Base-by-base conservation (phyloP, 2,329 filamentous ascomycete genomes). In the Exophiala sideris region DNA sequence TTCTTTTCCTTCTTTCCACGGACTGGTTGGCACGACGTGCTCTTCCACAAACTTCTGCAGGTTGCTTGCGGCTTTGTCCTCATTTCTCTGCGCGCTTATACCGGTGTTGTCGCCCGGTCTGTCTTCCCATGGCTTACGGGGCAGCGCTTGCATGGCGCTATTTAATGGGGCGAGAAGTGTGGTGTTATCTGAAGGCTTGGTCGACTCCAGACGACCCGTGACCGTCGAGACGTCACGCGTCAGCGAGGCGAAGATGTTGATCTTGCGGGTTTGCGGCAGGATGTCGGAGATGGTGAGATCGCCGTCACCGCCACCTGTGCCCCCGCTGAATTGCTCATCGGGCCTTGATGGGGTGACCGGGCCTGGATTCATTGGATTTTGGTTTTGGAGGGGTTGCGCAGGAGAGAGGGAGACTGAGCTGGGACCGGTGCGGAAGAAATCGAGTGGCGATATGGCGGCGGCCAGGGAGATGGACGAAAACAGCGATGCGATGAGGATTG, bases 111-210 rank as follows among this genome's bases (percentile, higher is more conserved):
- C 62, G 24, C 48, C 60, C 7, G 60, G 62, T 34, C 59, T 34
- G 35, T 63, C 77, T 64, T 88, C 89, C 89, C 89, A 95, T 0
- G 91, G 91, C 70, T 96, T 97, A 48, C 87, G 79, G 1, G 91
- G 88, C 20, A 97, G 76, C 1, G 72, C 75, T 61, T 88, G 87
- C 66, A 99, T 83, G 2, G 86, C 90, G 14, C 81, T 84, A 76
- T 99, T 97, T 50, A 88, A 76, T 0, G 94, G 94, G 4, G 91
- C 92, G 2, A 97, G 82, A 20, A 97, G 84, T 2, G 91, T 96
- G 12, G 88, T 88, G 68, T 92, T 91, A 54, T 79, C 71, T 1
- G 74, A 67, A 0, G 78, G 70, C 67, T 89, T 81, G 12, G 48
- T 53, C 8, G 57, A 58, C 63, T 87, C 81, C 11, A 97, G 81